A percentile compares a stretch with the other conserved stretches of the same genome.
phyloP scores from a whole-genome alignment of 1,284 basidiomycete species.

The Malassezia japonica region DNA sequence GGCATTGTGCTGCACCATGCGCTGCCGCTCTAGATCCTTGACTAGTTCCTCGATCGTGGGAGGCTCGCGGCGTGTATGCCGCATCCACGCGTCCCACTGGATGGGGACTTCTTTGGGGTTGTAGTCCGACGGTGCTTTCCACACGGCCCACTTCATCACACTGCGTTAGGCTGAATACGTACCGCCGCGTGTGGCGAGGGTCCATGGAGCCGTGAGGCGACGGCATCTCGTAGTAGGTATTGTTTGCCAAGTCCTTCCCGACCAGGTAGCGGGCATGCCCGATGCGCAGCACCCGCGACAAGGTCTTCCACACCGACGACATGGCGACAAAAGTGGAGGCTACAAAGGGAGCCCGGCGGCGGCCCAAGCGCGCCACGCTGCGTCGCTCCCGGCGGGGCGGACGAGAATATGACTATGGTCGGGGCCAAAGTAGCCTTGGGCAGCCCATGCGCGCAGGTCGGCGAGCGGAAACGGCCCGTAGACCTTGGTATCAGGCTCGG shows the following conservation, averaged over 20 bases:
- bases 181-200: slow-evolving; percentile 31
- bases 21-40: slow-evolving; percentile 13
- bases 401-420: slow-evolving; percentile 32
- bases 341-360: slow-evolving; percentile 8
- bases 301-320: slow-evolving; percentile 5
- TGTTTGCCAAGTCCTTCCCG: slow-evolving; percentile 33
- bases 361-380: slow-evolving; percentile 7
- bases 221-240: slow-evolving; percentile 36
- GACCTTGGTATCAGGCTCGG: slow-evolving; percentile 26
- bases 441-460: slow-evolving; percentile 30
- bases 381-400: slow-evolving; percentile 3
- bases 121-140: slow-evolving; percentile 21
- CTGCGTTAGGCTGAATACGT: neutral
- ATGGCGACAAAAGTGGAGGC: neutral
- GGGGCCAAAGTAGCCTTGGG: slow-evolving; percentile 41
- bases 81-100: slow-evolving; percentile 44
- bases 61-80: slow-evolving; percentile 32
- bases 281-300: slow-evolving; percentile 23
- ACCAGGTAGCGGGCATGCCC: slow-evolving; percentile 32
- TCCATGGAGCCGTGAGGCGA: slow-evolving; percentile 29
- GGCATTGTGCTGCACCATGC: slow-evolving; percentile 19
- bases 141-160: slow-evolving; percentile 11
- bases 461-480: slow-evolving; percentile 35
- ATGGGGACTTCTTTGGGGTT: slow-evolving; percentile 37
- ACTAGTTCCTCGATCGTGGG: slow-evolving; percentile 25